phyloP scores from a whole-genome alignment of 495 filamentous ascomycete genomes.

The Staphylotrichum tortipilum region DNA sequence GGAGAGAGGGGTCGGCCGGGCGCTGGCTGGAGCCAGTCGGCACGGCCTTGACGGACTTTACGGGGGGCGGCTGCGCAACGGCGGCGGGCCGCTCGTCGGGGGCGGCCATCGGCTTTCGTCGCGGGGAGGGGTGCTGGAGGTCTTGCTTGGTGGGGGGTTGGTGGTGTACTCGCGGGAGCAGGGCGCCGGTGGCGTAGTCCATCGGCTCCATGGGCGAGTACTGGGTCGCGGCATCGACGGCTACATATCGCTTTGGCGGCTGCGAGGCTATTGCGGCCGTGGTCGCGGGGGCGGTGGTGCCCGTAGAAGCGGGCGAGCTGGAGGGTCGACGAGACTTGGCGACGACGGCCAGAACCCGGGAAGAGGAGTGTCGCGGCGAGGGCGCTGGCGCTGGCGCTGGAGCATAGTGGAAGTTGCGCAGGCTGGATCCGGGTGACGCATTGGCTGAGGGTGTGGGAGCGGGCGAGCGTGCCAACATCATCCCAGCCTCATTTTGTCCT shows the following conservation, averaged over 20 bases:
- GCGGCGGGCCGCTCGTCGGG: constrained; percentile 15
- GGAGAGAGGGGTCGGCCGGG: constrained; percentile 11
- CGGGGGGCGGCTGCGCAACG: constrained; percentile 4
- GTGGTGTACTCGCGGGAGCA: constrained; percentile 23
- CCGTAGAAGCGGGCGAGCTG: constrained; percentile 30
- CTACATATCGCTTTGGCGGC: constrained; percentile 38
- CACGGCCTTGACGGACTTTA: constrained; percentile 8
- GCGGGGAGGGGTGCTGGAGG: constrained; percentile 16
- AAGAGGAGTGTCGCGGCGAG: constrained; percentile 36
- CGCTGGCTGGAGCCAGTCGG: constrained; percentile 7
- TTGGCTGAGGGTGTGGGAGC: constrained; percentile 32
- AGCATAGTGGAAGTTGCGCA: constrained; percentile 38
- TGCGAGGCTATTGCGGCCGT: constrained; percentile 18
- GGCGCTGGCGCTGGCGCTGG: constrained; percentile 30
- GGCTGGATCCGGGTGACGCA: constrained; percentile 36
- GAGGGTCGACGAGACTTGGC: constrained; percentile 37
- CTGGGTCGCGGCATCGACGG: constrained; percentile 48
- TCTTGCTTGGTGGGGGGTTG: constrained; percentile 4
- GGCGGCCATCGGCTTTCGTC: constrained; percentile 20
- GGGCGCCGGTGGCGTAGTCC: constrained; percentile 27
- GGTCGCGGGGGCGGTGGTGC: constrained; percentile 19
- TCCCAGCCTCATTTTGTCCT: constrained; percentile 28
- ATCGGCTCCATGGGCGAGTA: constrained; percentile 47
- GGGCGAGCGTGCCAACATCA: constrained; percentile 44
- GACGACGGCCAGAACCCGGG: constrained; percentile 31